A percentile compares a stretch with the other conserved stretches of the same genome.
phyloP scores from a whole-genome alignment of 805 yeast species.

The Teunomyces aglyptinius region DNA sequence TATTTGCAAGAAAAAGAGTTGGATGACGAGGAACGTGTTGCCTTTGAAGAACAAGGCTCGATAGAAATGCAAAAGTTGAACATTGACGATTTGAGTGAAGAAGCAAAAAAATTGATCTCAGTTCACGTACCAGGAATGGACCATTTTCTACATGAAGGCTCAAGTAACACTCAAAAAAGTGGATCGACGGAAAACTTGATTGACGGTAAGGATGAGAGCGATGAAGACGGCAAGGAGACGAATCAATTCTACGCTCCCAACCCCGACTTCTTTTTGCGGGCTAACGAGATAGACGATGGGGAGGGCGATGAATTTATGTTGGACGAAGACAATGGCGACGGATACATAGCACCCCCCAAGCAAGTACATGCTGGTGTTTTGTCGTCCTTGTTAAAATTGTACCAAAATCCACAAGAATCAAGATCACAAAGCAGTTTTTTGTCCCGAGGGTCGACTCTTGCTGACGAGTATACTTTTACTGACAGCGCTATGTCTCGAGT shows the following conservation, averaged over 20 bases:
- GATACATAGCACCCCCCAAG: constrained; percentile 40
- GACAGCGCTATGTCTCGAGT: constrained; percentile 4
- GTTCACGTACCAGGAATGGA: constrained; percentile 39
- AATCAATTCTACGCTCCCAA: constrained; percentile 37
- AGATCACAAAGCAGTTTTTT: constrained; percentile 26
- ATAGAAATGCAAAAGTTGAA: constrained; percentile 47
- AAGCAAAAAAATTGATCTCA: constrained; percentile 54
- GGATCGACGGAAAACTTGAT: constrained; percentile 4
- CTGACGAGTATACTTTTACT: constrained; percentile 17
- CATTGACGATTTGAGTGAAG: constrained; percentile 43
- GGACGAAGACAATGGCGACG: constrained; percentile 31
- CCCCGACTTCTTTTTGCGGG: constrained; percentile 42
- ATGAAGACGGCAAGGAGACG: constrained; percentile 1
- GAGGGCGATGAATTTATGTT: constrained; percentile 27
- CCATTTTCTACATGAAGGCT: background rate
- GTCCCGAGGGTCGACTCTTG: constrained; percentile 18
- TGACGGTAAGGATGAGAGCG: background rate
- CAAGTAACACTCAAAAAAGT: background rate
- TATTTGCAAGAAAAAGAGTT: constrained; percentile 12
- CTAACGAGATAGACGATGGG: constrained; percentile 24
- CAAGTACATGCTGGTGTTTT: constrained; percentile 83
- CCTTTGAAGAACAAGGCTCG: constrained; percentile 24
- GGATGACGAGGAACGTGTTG: constrained; percentile 23
- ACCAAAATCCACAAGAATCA: constrained; percentile 46
- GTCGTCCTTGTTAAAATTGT: constrained; percentile 70